Percentiles rank a stretch among this genome's conserved stretches.
phyloP scores from a whole-genome alignment of 345 rosid species.

The Fremontodendron californicum region DNA sequence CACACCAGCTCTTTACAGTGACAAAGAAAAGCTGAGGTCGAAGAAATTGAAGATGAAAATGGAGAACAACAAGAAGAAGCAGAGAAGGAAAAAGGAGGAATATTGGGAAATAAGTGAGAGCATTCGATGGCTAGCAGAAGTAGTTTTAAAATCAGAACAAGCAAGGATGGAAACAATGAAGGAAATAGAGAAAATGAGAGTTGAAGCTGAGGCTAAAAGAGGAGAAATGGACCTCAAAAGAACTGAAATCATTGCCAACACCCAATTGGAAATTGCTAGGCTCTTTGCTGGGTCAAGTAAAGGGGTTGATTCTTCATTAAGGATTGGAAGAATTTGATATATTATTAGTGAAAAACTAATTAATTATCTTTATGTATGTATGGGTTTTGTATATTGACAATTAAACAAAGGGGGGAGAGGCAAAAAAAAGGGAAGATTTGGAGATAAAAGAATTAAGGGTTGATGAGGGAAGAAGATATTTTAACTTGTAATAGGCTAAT shows the following conservation, averaged over 20 bases:
- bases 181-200: slow-evolving; percentile 85
- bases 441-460: background rate
- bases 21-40: slow-evolving; percentile 34
- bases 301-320: slow-evolving; percentile 69
- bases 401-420: background rate
- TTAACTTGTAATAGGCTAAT: background rate
- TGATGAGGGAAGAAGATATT: background rate
- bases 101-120: slow-evolving; percentile 70
- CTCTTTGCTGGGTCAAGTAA: slow-evolving; percentile 57
- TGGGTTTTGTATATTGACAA: slow-evolving; percentile 7
- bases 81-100: slow-evolving; percentile 45
- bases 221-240: slow-evolving; percentile 87
- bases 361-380: background rate
- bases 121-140: slow-evolving; percentile 81
- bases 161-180: slow-evolving; percentile 83
- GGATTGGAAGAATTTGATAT: slow-evolving; percentile 68
- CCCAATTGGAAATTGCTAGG: slow-evolving; percentile 87
- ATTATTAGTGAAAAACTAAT: background rate
- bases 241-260: slow-evolving; percentile 80
- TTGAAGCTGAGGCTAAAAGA: slow-evolving; percentile 78
- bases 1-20: slow-evolving; percentile 71
- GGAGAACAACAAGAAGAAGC: slow-evolving; percentile 21
- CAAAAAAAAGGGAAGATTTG: background rate
- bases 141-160: slow-evolving; percentile 75
- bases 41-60: slow-evolving; percentile 45